Conservation (phyloP, 2,329 filamentous ascomycete genomes). For the Ophiostoma australiae region DNA sequence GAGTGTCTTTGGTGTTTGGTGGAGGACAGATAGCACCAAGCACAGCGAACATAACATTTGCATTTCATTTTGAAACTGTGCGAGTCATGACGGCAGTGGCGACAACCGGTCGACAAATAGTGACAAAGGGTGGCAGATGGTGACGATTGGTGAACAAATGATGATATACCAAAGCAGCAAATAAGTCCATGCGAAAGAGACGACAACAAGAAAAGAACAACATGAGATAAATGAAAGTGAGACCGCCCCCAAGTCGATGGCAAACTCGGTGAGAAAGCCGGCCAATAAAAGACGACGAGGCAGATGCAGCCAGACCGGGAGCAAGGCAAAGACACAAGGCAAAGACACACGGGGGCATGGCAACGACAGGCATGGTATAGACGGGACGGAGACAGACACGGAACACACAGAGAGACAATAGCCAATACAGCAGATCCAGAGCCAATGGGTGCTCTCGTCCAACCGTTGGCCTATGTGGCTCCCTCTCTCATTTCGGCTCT, state of each 20-base stretch:
- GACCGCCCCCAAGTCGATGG: background rate
- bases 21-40: constrained; percentile 8
- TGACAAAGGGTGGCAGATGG: background rate
- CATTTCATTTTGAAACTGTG: background rate
- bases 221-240: background rate
- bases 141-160: background rate
- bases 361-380: background rate
- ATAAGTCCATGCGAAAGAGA: too few species aligned
- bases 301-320: background rate
- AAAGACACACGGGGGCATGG: background rate
- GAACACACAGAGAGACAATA: background rate
- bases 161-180: too few species aligned
- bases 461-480: background rate
- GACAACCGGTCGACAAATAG: too few species aligned
- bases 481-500: background rate
- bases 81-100: too few species aligned
- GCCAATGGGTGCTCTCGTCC: constrained; percentile 5
- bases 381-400: background rate
- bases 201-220: background rate
- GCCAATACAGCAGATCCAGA: background rate
- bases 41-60: background rate
- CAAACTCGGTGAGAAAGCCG: background rate
- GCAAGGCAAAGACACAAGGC: background rate
- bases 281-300: background rate
- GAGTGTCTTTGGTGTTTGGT: background rate